Base-by-base conservation (phyloP, 345 rosid genomes). In the Eucalyptus pauciflora region DNA sequence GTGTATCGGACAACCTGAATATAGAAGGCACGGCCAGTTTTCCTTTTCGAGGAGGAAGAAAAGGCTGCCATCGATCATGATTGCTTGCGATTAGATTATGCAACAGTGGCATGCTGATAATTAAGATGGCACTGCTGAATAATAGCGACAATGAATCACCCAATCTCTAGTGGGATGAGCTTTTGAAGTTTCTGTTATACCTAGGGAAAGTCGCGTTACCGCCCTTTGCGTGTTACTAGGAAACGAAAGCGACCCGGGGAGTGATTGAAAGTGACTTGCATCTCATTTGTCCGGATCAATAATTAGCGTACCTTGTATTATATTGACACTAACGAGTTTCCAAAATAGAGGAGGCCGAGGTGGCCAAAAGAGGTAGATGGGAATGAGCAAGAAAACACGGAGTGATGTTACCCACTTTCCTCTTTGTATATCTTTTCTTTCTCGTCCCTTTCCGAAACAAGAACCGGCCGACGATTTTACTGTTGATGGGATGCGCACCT, bases 371-470 rank as follows among this genome's bases (percentile, higher is more conserved):
- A 67, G 50, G 81, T 37, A 48, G 37, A 86, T 85, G 50, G 54
- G 50, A 86, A 52, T 86, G 46, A 86, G 91, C 90, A 94, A 86
- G 90, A 91, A 93, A 94, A 89, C 90, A 91, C 96, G 95, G 96
- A 94, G 95, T 91, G 89, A 90, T 94, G 96, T 56, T 90, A 85
- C 86, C 93, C 95, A 93, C 93, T 90, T 6, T 29, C 48, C 15
- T 20, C 29, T 76, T 76, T 76, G 27, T 76, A 71, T 54, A 89
- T 76, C 76, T 51, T 52, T 85, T 87, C 64, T 87, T 15, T 58
- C 88, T 50, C 50, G 51, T 52, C 86, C 45, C 85, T 76, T 76
- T 41, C 85, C 45, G 85, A 41, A 41, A 43, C 85, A 41, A 41
- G 85, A 76, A 20, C 48, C 11, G 16, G 14, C 45, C 48, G 27